Conservation (phyloP, 768 basidiomycete species). For the Psilocybe sp. region DNA sequence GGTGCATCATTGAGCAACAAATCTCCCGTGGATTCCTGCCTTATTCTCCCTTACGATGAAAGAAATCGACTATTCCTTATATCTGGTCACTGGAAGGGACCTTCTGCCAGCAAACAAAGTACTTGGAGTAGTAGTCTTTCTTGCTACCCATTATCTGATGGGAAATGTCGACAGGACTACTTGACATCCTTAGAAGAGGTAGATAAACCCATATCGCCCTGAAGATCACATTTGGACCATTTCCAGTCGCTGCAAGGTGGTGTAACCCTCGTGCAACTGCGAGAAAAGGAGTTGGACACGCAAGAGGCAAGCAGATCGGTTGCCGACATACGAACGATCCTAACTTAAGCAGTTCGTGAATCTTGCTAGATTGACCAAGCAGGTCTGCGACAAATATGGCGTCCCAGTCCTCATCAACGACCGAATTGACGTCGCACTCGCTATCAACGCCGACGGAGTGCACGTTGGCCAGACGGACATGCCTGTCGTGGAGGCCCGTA, state of each 20-base stretch:
- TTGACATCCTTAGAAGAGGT: slow-evolving; percentile 75
- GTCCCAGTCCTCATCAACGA: slow-evolving; percentile 88
- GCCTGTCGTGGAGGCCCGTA: slow-evolving; percentile 61
- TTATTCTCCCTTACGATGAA: background rate
- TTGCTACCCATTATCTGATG: slow-evolving; percentile 3
- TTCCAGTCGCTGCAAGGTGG: slow-evolving; percentile 77
- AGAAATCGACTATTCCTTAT: slow-evolving; percentile 65
- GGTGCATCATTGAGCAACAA: too few species aligned
- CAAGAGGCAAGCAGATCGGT: slow-evolving; percentile 56
- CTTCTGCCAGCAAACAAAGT: slow-evolving; percentile 78
- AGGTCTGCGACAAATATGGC: slow-evolving; percentile 69
- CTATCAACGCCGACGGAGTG: slow-evolving; percentile 72
- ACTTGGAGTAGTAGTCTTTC: slow-evolving; percentile 11
- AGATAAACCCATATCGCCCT: slow-evolving; percentile 6
- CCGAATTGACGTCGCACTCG: slow-evolving; percentile 83
- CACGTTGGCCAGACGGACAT: slow-evolving; percentile 92
- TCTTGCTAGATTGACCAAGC: slow-evolving; percentile 67
- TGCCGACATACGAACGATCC: background rate
- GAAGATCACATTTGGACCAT: background rate
- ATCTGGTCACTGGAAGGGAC: slow-evolving; percentile 83
- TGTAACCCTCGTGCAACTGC: slow-evolving; percentile 85
- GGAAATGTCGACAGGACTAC: slow-evolving; percentile 48
- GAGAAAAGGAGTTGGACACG: slow-evolving; percentile 84
- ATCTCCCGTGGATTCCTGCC: too few species aligned
- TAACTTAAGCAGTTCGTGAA: slow-evolving; percentile 61